Evolutionary conservation across 495 filamentous ascomycete species (phyloP), one percentile per base, ranked within the genome.

Genomic region (Aspergillus asperescens): DNA sequence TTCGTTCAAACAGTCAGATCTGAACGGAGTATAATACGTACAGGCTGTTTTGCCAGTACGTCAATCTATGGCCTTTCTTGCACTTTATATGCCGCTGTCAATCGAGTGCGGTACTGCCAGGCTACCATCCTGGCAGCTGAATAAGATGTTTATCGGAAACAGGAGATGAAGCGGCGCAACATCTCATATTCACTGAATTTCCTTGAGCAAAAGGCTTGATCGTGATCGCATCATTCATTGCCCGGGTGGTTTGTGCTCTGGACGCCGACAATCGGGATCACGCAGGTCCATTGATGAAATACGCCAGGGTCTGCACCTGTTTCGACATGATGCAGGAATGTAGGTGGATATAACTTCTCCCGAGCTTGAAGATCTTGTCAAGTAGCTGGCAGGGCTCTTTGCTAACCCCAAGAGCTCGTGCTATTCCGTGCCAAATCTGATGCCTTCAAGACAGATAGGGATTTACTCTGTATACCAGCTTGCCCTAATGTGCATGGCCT

Each of bases 271-370:
- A 46, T 46, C 2, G 43, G 43, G 16, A 46, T 29, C 19, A 46
- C 43, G 27, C 34, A 46, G n/a, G 43, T 46, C 7, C 27, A 32
- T 15, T 32, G 43, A 27, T 46, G 43, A 46, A 9, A 9, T 46
- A 46, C 13, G 43, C 43, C 7, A 46, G 28, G 22, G 43, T 27
- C 43, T 46, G 68, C 1, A 88, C 85, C 65, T 88, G 86, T 27
- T 84, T 83, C 29, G 71, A 52, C 1, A 58, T 41, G 28, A 87
- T 78, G 5, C 86, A 63, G 35, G 65, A 59, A 65, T 88, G 81
- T n/a, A 89, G 77, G 1, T 75, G 73, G 24, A 82, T 79, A 89
- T 89, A 5, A 88, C 54, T 61, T 89, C 84, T 22, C 49, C n/a
- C 16, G 9, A 35, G 42, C 8, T 24, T 35, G 53, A 29, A 57